Evolutionary conservation across 1,284 basidiomycete genomes (phyloP).

Genomic region (Puccinia polysora): DNA sequence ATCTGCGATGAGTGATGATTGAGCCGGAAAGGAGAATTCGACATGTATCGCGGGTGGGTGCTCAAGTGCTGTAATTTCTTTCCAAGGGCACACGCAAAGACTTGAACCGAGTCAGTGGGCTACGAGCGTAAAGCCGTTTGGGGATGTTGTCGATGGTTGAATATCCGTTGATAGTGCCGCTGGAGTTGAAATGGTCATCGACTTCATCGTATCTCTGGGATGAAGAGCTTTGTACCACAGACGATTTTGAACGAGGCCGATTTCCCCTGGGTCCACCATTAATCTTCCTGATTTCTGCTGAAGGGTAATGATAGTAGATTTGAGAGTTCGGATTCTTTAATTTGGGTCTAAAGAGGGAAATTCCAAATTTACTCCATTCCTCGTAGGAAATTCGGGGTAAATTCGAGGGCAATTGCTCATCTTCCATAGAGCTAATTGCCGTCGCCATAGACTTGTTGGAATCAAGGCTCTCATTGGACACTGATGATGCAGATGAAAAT

Average conservation of each 20-base stretch:
- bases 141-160: neutral
- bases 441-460: constrained; percentile 11
- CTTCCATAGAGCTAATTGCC: neutral
- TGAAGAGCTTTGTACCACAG: constrained; percentile 6
- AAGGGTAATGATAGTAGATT: constrained; percentile 19
- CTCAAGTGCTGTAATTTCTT: constrained; percentile 15
- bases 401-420: neutral
- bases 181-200: neutral
- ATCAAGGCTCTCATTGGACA: neutral
- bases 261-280: neutral
- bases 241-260: constrained; percentile 10
- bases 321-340: neutral
- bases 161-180: no score
- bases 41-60: no score
- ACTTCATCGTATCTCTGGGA: no score
- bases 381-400: constrained; percentile 11
- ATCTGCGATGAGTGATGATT: no score
- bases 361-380: constrained; percentile 22
- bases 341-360: constrained; percentile 17
- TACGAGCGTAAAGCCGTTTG: no score
- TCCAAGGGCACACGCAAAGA: constrained; percentile 5
- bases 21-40: no score
- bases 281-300: neutral
- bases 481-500: constrained; percentile 9
- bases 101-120: neutral